Conservation (phyloP, 1,139 yeast genomes). For the Taphrina populina region DNA sequence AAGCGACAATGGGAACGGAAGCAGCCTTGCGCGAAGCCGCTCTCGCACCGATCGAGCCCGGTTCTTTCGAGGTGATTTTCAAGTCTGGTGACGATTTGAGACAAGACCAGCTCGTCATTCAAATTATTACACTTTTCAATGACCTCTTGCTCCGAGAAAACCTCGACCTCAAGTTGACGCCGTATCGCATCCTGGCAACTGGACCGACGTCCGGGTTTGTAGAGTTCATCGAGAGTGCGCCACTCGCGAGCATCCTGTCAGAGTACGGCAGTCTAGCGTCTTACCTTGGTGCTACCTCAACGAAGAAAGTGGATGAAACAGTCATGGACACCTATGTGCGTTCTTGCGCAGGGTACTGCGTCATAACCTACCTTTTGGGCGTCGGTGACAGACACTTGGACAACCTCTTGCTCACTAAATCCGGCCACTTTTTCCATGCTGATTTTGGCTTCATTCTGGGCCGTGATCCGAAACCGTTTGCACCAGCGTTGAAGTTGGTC, state of each 20-base stretch:
- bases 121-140: conserved; percentile 88
- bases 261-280: conserved; percentile 65
- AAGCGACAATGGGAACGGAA: background rate
- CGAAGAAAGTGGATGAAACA: conserved; percentile 60
- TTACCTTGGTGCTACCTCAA: conserved; percentile 49
- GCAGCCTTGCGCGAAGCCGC: conserved; percentile 62
- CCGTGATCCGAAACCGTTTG: conserved; percentile 96
- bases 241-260: conserved; percentile 76
- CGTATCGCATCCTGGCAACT: conserved; percentile 87
- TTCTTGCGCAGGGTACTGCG: conserved; percentile 97
- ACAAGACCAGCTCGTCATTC: conserved; percentile 94
- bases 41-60: conserved; percentile 70
- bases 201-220: conserved; percentile 88
- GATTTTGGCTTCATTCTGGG: conserved; percentile 97
- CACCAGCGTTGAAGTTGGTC: conserved; percentile 96
- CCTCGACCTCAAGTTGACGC: conserved; percentile 80
- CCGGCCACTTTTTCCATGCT: conserved; percentile 62
- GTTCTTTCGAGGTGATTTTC: conserved; percentile 76
- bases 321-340: conserved; percentile 92
- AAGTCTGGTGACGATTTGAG: conserved; percentile 94
- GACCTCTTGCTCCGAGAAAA: conserved; percentile 83
- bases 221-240: conserved; percentile 88
- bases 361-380: conserved; percentile 87
- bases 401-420: conserved; percentile 68
- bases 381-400: conserved; percentile 98